Percentiles rank a stretch among this genome's conserved stretches.
Conservation (phyloP, 1,139 yeast genomes). For the Sugiyamaella grinbergsii region DNA sequence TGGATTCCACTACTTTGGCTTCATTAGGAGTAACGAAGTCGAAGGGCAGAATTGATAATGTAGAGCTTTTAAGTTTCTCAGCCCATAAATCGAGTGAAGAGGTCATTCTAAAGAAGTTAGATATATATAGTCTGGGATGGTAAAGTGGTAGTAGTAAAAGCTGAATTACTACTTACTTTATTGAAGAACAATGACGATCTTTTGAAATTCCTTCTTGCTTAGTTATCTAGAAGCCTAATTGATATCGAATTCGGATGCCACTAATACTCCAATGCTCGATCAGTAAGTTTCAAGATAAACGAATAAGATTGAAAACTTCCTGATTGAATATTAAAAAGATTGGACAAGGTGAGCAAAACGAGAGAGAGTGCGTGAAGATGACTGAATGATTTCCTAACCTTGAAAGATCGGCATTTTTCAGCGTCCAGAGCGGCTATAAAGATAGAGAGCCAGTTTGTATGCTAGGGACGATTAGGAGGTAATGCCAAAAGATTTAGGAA, state of each 20-base stretch:
- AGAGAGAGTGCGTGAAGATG: not conserved
- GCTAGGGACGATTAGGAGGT: too few species aligned
- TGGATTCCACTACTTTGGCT: slow-evolving; percentile 67
- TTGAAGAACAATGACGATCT: too few species aligned
- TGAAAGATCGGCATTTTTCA: slow-evolving; percentile 10
- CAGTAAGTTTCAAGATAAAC: too few species aligned
- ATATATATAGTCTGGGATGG: not conserved
- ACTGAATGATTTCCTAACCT: slow-evolving; percentile 7
- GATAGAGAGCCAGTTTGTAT: too few species aligned
- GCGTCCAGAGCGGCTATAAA: not conserved
- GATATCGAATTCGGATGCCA: too few species aligned
- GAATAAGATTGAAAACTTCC: not conserved
- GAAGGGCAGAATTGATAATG: slow-evolving; percentile 83
- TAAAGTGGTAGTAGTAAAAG: too few species aligned
- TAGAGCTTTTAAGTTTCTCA: slow-evolving; percentile 70
- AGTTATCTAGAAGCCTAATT: too few species aligned
- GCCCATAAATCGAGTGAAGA: slow-evolving; percentile 51
- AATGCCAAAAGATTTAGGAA: too few species aligned
- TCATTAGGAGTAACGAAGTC: slow-evolving; percentile 83
- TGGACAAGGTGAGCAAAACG: too few species aligned
- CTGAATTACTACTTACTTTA: too few species aligned
- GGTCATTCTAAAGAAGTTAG: not conserved
- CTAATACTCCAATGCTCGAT: too few species aligned
- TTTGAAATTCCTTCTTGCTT: too few species aligned
- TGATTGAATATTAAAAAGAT: not conserved